Base-by-base conservation (phyloP, 305 asterid genomes). In the Fraxinus sp. region DNA sequence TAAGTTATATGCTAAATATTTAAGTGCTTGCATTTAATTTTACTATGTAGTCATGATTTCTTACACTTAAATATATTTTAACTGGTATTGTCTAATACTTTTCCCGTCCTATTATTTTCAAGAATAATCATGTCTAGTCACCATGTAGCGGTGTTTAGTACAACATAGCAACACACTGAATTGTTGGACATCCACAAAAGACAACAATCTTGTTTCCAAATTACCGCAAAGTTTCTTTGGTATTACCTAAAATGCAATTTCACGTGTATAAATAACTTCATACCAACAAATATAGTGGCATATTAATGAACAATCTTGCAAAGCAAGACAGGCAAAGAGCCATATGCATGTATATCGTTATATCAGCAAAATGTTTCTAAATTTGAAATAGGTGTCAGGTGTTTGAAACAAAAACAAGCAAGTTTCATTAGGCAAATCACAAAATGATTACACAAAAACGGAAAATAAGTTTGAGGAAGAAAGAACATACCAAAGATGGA, bases 401-500 rank as follows among this genome's bases (percentile, higher is more conserved):
- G 83, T 77, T 78, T 77, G 13, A 71, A 66, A 16, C 76, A 32
- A 7, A 71, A n/a, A 46, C 32, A 73, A 66, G 39, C 46, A 70
- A 5, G 76, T 71, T 71, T n/a, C 76, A 71, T 71, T 71, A 33
- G 26, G 80, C 75, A 76, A 82, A 64, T 24, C 24, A 43, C 24
- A 35, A 35, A 36, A 80, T 33, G 49, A 77, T 57, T 32, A 77
- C 80, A 73, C 78, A 16, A 41, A 32, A 43, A 35, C 80, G 16
- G 72, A 49, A 46, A 13, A 55, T 77, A 26, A 62, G 74, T 75
- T 81, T 41, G 18, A 80, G 88, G 68, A 83, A 82, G 84, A 88
- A 86, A 66, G 79, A 81, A 79, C 94, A 41, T 92, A 97, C 99
- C 99, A 97, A 78, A 97, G 95, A 88, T 97, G 99, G 87, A 95